Percentiles rank a stretch among this genome's conserved stretches.
Conservation (phyloP, 2,329 filamentous ascomycete genomes). For the Aspergillus transmontanensis region DNA sequence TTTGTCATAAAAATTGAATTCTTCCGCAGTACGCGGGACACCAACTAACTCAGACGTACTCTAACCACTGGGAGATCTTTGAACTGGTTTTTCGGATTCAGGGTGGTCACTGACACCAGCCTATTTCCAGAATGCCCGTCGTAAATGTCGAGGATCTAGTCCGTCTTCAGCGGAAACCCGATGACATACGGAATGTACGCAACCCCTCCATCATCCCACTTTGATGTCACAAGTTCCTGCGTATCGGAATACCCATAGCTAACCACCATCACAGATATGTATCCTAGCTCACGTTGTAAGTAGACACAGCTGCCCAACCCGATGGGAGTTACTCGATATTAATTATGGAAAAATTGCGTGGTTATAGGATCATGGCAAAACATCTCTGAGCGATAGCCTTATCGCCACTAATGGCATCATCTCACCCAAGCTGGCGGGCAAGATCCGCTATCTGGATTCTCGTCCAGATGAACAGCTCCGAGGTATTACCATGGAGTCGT, state of each 20-base stretch:
- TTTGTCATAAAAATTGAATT: not conserved
- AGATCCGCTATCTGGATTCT: constrained; percentile 96
- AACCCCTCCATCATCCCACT: constrained; percentile 37
- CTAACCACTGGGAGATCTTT: constrained; percentile 15
- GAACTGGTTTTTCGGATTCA: constrained; percentile 8
- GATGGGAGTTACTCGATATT: constrained; percentile 3
- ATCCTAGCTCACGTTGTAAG: constrained; percentile 87
- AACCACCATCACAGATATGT: constrained; percentile 68
- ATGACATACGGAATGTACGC: constrained; percentile 88
- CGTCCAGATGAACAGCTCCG: constrained; percentile 92
- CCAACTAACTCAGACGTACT: constrained; percentile 12
- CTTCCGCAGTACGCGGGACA: constrained; percentile 16
- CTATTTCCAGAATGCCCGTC: constrained; percentile 73
- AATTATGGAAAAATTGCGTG: constrained; percentile 14
- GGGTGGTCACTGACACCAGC: constrained; percentile 19
- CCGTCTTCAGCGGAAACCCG: constrained; percentile 80
- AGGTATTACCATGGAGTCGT: constrained; percentile 99
- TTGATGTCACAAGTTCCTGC: constrained; percentile 20
- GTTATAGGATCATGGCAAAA: constrained; percentile 88
- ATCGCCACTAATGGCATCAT: constrained; percentile 99
- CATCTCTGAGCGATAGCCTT: constrained; percentile 90
- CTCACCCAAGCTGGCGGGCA: constrained; percentile 93
- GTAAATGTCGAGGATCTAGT: constrained; percentile 89
- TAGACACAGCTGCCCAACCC: constrained; percentile 22
- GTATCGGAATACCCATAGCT: constrained; percentile 25